phyloP scores from a whole-genome alignment of 345 rosid species.

The Gossypium rotundifolium region DNA sequence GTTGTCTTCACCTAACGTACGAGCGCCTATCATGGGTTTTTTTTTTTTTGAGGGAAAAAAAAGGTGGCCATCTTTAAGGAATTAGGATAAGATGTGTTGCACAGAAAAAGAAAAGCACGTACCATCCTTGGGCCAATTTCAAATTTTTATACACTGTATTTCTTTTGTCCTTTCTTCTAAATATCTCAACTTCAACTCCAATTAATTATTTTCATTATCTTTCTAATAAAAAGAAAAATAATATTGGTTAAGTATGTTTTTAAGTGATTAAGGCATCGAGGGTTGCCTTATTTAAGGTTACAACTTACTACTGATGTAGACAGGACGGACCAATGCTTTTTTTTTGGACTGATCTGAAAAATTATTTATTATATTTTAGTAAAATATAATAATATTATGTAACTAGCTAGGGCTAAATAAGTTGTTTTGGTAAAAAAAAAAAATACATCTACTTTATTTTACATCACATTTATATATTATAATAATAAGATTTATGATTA shows the following conservation, averaged over 20 bases:
- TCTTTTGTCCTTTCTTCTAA: neutral
- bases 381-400: neutral
- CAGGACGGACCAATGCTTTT: neutral
- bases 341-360: neutral
- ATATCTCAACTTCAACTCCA: neutral
- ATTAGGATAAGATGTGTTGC: slow-evolving; percentile 9
- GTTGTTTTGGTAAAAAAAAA: too few relatives aligned
- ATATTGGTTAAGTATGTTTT: neutral
- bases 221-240: too few relatives aligned
- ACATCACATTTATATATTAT: too few relatives aligned
- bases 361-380: neutral
- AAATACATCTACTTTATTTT: too few relatives aligned
- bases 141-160: neutral
- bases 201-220: neutral
- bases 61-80: slow-evolving; percentile 23
- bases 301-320: neutral
- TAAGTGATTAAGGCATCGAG: neutral
- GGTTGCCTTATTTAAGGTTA: slow-evolving; percentile 1
- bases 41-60: neutral
- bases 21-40: slow-evolving; percentile 19
- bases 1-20: slow-evolving; percentile 28
- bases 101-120: neutral
- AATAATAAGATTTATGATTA: neutral
- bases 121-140: neutral
- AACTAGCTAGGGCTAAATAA: too few relatives aligned